Conservation (phyloP, 495 filamentous ascomycete species). For the Neurospora sublineolata region DNA sequence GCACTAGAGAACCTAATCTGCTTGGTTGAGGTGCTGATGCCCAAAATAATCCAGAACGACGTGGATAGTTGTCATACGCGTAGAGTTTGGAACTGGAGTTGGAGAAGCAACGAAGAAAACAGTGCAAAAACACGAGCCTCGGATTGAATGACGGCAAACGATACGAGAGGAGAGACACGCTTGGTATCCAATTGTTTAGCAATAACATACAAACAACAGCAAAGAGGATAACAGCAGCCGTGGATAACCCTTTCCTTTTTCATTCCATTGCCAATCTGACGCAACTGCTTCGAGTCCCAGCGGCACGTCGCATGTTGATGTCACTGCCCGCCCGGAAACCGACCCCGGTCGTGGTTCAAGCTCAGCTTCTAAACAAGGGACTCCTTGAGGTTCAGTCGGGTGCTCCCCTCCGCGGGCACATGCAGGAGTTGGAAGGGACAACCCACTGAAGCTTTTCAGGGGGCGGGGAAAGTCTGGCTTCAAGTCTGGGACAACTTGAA, state of each 20-base stretch:
- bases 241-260: neutral
- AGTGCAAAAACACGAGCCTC: neutral
- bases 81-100: neutral
- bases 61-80: neutral
- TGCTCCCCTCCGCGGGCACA: neutral
- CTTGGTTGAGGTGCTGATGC: neutral
- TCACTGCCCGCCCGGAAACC: slow-evolving; percentile 11
- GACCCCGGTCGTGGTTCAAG: neutral
- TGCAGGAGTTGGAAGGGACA: neutral
- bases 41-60: neutral
- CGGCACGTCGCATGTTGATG: slow-evolving; percentile 13
- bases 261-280: slow-evolving; percentile 3
- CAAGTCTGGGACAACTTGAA: neutral
- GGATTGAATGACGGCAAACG: neutral
- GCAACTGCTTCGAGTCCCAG: slow-evolving; percentile 4
- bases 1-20: neutral
- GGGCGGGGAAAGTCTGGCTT: neutral
- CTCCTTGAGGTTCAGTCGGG: neutral
- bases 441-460: neutral
- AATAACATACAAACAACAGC: neutral
- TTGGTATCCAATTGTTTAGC: neutral
- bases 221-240: neutral
- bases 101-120: neutral
- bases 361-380: neutral
- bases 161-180: neutral